Conservation (phyloP, 2,329 filamentous ascomycete species). For the Botrytis paeoniae region DNA sequence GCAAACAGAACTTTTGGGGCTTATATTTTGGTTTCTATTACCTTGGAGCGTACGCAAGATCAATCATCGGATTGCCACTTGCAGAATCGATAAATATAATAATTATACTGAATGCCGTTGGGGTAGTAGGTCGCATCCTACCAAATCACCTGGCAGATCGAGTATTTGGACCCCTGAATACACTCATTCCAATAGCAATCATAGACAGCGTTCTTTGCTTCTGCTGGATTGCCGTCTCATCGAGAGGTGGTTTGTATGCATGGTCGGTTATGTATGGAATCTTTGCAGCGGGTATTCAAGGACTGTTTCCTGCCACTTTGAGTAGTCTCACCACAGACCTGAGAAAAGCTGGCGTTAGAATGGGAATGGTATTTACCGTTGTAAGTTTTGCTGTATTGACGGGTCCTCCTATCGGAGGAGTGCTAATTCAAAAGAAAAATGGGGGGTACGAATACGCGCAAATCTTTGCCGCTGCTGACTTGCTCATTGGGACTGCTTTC, state of each 20-base stretch:
- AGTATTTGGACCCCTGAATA: slow-evolving; percentile 51
- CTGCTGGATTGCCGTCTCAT: slow-evolving; percentile 49
- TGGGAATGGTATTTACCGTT: slow-evolving; percentile 54
- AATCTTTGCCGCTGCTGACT: slow-evolving; percentile 47
- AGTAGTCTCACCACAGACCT: slow-evolving; percentile 51
- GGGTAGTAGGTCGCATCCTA: slow-evolving; percentile 47
- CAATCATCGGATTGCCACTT: slow-evolving; percentile 41
- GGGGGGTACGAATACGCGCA: slow-evolving; percentile 51
- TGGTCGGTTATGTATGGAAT: slow-evolving; percentile 53
- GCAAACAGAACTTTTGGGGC: slow-evolving; percentile 40
- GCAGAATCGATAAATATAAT: slow-evolving; percentile 48
- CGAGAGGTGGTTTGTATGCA: slow-evolving; percentile 44
- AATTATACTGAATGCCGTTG: slow-evolving; percentile 53
- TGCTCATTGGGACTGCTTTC: slow-evolving; percentile 45
- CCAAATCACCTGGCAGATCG: slow-evolving; percentile 48
- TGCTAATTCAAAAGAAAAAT: slow-evolving; percentile 45
- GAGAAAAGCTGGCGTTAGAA: slow-evolving; percentile 52
- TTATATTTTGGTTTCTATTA: slow-evolving; percentile 45
- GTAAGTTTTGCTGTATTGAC: slow-evolving; percentile 53
- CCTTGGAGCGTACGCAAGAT: slow-evolving; percentile 41
- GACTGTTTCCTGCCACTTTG: slow-evolving; percentile 51
- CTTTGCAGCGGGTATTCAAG: slow-evolving; percentile 48
- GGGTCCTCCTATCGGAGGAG: slow-evolving; percentile 54
- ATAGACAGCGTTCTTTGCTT: slow-evolving; percentile 39
- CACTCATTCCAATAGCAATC: slow-evolving; percentile 46